Percentiles rank a stretch among this genome's conserved stretches.
Conservation (phyloP, 371 early-diverging fungal species). For the Zychaea mexicana region DNA sequence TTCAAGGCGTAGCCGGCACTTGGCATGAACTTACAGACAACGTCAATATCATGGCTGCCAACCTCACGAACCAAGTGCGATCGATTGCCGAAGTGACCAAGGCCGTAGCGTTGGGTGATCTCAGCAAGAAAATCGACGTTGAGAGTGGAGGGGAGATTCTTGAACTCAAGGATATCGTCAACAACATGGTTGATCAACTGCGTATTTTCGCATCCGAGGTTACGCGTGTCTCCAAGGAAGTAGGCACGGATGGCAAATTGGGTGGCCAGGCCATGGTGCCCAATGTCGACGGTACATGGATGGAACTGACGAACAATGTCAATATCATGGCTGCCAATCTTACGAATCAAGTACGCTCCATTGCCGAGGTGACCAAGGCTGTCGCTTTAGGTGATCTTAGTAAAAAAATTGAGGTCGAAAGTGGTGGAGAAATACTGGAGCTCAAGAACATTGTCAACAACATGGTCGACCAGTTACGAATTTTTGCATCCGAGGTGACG, state of each 20-base stretch:
- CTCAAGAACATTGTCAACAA: constrained; percentile 37
- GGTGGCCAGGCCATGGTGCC: constrained; percentile 45
- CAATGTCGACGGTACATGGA: constrained; percentile 56
- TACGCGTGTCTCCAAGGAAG: constrained; percentile 35
- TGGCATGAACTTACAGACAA: constrained; percentile 65
- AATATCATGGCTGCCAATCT: constrained; percentile 45
- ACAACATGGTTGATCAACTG: constrained; percentile 47
- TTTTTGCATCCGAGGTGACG: constrained; percentile 36
- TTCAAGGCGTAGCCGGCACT: constrained; percentile 54
- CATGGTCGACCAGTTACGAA: constrained; percentile 44
- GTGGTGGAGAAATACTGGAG: constrained; percentile 34
- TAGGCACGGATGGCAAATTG: constrained; percentile 52
- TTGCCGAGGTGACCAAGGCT: constrained; percentile 47
- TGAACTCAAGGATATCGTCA: constrained; percentile 36
- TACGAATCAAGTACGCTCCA: constrained; percentile 53
- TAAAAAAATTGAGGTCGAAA: constrained; percentile 32
- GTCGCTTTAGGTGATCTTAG: constrained; percentile 54
- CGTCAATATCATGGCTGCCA: constrained; percentile 48
- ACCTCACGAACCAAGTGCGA: constrained; percentile 53
- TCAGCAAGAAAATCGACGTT: constrained; percentile 33
- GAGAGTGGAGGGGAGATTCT: constrained; percentile 35
- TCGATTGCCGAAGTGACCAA: constrained; percentile 58
- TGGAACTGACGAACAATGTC: constrained; percentile 50
- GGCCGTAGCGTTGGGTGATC: constrained; percentile 56
- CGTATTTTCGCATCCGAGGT: constrained; percentile 38